Evolutionary conservation across 176 grass and related monocot species (phyloP).

Genomic region (Tuctoria greenei): DNA sequence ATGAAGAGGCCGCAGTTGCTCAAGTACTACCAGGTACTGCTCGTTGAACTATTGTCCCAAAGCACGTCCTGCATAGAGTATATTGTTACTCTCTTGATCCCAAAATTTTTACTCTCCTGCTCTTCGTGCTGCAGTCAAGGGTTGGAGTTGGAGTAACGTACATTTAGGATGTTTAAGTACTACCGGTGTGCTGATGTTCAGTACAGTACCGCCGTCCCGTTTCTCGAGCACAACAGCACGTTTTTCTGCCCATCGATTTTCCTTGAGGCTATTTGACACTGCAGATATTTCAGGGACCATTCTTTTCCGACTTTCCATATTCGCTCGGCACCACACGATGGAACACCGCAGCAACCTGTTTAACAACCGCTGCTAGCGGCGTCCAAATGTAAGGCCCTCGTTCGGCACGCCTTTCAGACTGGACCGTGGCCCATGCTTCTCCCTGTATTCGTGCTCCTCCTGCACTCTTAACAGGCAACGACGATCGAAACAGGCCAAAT

Average conservation of each 20-base stretch:
- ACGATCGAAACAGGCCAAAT: not conserved
- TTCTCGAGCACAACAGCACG: not conserved
- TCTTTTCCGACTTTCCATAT: no score
- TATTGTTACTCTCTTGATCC: no score
- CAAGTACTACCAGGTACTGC: slow-evolving; percentile 81
- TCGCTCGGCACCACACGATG: not conserved
- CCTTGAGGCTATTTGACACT: not conserved
- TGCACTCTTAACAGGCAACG: not conserved
- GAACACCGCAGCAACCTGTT: not conserved
- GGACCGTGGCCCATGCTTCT: not conserved
- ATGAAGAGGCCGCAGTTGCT: slow-evolving; percentile 78
- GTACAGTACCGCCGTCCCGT: no score
- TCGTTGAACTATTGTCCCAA: not conserved
- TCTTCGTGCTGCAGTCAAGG: no score
- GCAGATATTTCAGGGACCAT: not conserved
- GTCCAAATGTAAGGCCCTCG: not conserved
- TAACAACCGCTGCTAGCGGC: not conserved
- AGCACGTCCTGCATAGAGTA: not conserved
- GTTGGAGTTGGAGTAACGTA: not conserved
- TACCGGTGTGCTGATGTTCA: no score
- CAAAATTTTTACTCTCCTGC: no score
- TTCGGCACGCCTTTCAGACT: not conserved
- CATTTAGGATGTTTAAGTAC: not conserved
- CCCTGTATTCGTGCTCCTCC: not conserved
- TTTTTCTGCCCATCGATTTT: not conserved